A percentile compares a stretch with the other conserved stretches of the same genome.
Conservation (phyloP, 768 basidiomycete genomes). For the Tylopilus felleus region DNA sequence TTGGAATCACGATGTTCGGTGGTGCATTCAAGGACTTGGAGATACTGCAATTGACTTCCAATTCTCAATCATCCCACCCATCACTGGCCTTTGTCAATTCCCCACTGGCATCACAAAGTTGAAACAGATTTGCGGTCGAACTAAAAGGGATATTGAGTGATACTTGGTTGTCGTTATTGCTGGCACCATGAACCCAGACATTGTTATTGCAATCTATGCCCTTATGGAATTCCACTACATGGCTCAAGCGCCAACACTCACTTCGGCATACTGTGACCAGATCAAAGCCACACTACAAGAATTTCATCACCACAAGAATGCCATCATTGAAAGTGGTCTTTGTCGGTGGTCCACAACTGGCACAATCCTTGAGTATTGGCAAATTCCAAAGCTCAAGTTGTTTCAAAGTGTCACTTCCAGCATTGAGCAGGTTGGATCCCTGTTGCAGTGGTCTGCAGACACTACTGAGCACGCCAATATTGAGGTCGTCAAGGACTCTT, state of each 20-base stretch:
- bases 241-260: constrained; percentile 24
- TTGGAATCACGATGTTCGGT: background rate
- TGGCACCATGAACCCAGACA: constrained; percentile 24
- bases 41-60: background rate
- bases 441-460: constrained; percentile 1
- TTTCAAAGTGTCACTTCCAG: background rate
- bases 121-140: constrained; percentile 40
- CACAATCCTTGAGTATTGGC: constrained; percentile 31
- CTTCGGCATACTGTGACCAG: constrained; percentile 12
- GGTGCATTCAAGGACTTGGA: background rate
- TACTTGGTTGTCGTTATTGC: constrained; percentile 36
- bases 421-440: background rate
- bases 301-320: constrained; percentile 37
- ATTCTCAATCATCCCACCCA: background rate
- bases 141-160: constrained; percentile 37
- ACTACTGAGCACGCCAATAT: too few relatives aligned
- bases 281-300: constrained; percentile 22
- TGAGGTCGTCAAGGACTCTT: background rate
- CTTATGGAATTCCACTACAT: constrained; percentile 38
- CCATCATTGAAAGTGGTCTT: constrained; percentile 31
- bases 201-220: constrained; percentile 34
- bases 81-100: constrained; percentile 36
- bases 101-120: constrained; percentile 35
- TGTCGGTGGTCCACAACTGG: constrained; percentile 13
- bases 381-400: constrained; percentile 36